phyloP scores from a whole-genome alignment of 2,329 filamentous ascomycete species.

The Fonsecaea erecta region DNA sequence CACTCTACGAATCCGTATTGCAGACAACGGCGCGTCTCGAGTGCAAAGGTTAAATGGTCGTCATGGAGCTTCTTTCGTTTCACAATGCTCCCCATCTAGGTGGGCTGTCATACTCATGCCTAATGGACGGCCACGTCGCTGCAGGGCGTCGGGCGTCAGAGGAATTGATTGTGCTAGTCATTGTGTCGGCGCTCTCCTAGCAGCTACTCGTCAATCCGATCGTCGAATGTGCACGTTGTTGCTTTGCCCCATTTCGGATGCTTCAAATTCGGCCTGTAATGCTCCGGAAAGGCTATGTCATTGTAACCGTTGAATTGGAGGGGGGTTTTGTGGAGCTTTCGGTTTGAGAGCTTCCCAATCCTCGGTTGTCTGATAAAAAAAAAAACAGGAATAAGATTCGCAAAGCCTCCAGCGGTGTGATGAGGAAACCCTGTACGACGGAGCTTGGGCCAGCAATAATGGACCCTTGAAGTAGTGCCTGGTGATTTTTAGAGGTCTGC shows the following conservation, averaged over 20 bases:
- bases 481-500: neutral
- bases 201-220: neutral
- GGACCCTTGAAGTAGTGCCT: neutral
- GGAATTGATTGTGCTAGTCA: neutral
- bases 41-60: slow-evolving; percentile 2
- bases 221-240: neutral
- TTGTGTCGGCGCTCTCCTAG: neutral
- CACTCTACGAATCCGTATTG: neutral
- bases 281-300: neutral
- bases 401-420: neutral
- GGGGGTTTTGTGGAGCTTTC: neutral
- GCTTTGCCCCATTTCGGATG: neutral
- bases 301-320: neutral
- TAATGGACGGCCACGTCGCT: neutral
- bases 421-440: neutral
- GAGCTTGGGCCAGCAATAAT: neutral
- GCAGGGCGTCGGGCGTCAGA: neutral
- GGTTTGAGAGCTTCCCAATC: neutral
- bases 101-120: neutral
- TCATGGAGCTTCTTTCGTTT: slow-evolving; percentile 1
- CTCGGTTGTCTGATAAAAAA: neutral
- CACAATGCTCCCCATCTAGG: neutral
- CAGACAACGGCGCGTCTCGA: neutral
- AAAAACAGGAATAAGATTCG: neutral
- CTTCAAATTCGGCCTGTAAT: neutral